phyloP scores from a whole-genome alignment of 1,284 basidiomycete genomes.

The Cryptococcus sp. region DNA sequence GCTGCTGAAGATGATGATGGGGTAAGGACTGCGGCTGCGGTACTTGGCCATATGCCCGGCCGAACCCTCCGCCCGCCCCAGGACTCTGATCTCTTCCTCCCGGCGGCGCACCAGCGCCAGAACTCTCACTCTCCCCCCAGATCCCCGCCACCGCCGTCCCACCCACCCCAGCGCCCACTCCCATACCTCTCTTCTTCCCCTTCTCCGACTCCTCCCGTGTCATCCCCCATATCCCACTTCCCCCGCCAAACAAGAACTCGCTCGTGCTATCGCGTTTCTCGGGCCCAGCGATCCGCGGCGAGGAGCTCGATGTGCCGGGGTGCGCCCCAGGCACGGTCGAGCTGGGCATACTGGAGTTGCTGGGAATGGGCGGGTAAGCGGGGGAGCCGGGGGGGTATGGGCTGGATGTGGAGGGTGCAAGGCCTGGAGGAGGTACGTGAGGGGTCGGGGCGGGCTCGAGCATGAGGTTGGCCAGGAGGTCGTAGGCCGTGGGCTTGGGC shows the following conservation, averaged over 20 bases:
- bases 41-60: too few species aligned
- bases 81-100: too few species aligned
- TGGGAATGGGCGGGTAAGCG: background rate
- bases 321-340: too few species aligned
- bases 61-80: too few species aligned
- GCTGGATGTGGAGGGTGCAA: background rate
- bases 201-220: conserved; percentile 32
- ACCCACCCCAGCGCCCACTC: conserved; percentile 7
- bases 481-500: conserved; percentile 17
- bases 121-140: background rate
- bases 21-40: too few species aligned
- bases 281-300: background rate
- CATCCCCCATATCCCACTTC: conserved; percentile 34
- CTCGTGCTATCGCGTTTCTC: background rate
- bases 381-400: background rate
- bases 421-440: background rate
- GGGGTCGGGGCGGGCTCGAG: conserved; percentile 12
- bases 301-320: background rate
- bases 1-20: too few species aligned
- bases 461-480: conserved; percentile 27
- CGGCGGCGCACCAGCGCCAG: background rate
- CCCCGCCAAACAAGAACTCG: conserved; percentile 25
- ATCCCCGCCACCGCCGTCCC: background rate
- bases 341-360: background rate
- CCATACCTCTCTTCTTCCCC: conserved; percentile 15